Evolutionary conservation across 441 rosid genomes (phyloP), one percentile per base, ranked within the genome.

Genomic region (Gossypium schwendimanii): DNA sequence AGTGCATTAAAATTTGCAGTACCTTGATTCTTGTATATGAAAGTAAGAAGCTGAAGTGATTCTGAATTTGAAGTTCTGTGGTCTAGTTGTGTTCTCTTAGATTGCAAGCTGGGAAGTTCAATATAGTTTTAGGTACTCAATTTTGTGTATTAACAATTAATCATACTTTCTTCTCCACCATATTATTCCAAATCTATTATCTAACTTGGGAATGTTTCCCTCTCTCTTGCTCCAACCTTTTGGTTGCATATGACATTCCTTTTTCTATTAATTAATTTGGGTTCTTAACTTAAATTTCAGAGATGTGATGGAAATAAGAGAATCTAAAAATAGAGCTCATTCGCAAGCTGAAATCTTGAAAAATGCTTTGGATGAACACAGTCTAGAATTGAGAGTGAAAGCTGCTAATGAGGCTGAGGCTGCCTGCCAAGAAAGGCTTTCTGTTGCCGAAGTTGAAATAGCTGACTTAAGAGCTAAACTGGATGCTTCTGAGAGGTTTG

Each of bases 371-470:
- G 95, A 90, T 72, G 98, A 95, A 77, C 97, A 95, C 80, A 82
- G 90, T 83, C 84, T 93, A 39, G 97, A 95, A 83, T 77, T 95
- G 85, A 89, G 99, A 86, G 97, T 93, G 73, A 91, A 86, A 85
- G 99, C 98, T 59, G 99, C 99, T 77, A 87, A 88, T 72, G 97
- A 93, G 82, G 90, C 97, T 41, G 95, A 91, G 79, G 88, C 83
- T 84, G 97, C 97, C 64, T 93, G 98, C 83, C 95, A 87, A 74
- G 86, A 82, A 84, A 89, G 99, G 81, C 98, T 95, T 82, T 84
- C 86, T 69, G 83, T 78, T 62, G 89, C 97, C 54, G 91, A 91
- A 88, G 94, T 90, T 80, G 97, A 95, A 87, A 91, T 91, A 78
- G 82, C 85, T 73, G 94, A 87, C 81, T 72, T 93, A 77, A 84